Evolutionary conservation across 2,329 filamentous ascomycete genomes (phyloP).

Genomic region (Sclerotinia borealis): DNA sequence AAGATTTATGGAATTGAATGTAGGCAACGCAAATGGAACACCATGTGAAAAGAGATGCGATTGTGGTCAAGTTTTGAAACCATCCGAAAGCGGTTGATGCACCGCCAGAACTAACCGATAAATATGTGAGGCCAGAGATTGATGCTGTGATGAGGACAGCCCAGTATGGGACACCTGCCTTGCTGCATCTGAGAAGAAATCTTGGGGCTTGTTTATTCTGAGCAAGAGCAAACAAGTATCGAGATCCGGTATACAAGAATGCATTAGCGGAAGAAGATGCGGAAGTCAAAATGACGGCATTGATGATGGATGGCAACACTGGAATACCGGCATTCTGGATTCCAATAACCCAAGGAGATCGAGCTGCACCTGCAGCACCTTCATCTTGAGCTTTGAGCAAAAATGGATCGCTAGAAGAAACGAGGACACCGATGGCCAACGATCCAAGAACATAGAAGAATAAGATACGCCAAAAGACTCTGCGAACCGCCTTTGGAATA

Average conservation of each 20-base stretch:
- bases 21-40: slow-evolving; percentile 64
- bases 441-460: slow-evolving; percentile 70
- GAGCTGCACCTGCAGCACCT: slow-evolving; percentile 59
- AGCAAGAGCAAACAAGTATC: slow-evolving; percentile 38
- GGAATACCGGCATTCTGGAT: slow-evolving; percentile 61
- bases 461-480: slow-evolving; percentile 72
- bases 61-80: slow-evolving; percentile 55
- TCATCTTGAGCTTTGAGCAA: slow-evolving; percentile 56
- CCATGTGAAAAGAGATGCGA: slow-evolving; percentile 70
- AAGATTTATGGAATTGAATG: slow-evolving; percentile 64
- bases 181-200: slow-evolving; percentile 55
- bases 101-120: slow-evolving; percentile 55
- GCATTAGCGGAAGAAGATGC: slow-evolving; percentile 38
- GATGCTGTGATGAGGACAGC: slow-evolving; percentile 60
- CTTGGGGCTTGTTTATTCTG: slow-evolving; percentile 61
- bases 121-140: slow-evolving; percentile 66
- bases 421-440: slow-evolving; percentile 64
- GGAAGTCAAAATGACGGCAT: slow-evolving; percentile 63
- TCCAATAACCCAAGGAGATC: slow-evolving; percentile 60
- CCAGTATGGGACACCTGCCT: slow-evolving; percentile 61
- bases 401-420: slow-evolving; percentile 61
- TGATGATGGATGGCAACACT: slow-evolving; percentile 64
- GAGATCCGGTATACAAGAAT: slow-evolving; percentile 29
- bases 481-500: slow-evolving; percentile 69
- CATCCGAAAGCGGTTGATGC: slow-evolving; percentile 35